Evolutionary conservation across 371 early-diverging fungal genomes (phyloP).

Genomic region (Dinochytrium kinnereticum): DNA sequence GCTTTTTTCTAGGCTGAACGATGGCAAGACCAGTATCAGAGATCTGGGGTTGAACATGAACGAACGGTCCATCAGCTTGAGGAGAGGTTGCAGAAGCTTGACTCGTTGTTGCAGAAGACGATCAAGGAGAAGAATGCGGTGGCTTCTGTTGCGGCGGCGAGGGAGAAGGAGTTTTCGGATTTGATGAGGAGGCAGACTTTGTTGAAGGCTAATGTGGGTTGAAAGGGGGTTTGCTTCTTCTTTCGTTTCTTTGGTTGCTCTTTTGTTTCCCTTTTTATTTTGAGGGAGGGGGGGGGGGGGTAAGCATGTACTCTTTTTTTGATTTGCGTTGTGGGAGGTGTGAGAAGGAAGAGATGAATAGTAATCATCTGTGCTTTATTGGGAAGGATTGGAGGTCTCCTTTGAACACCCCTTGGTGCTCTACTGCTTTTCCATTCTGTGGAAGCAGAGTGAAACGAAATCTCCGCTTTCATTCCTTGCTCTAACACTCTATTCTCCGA

Average conservation of each 20-base stretch:
- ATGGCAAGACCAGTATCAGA: constrained; percentile 41
- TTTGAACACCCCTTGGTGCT: too few relatives aligned
- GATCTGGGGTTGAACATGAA: constrained; percentile 19
- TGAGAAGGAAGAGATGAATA: too few relatives aligned
- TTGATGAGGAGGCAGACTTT: constrained; percentile 18
- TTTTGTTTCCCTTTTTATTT: neutral
- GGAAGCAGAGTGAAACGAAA: too few relatives aligned
- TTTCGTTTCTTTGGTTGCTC: neutral
- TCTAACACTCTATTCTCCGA: too few relatives aligned
- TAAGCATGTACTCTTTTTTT: too few relatives aligned
- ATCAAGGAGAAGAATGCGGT: constrained; percentile 37
- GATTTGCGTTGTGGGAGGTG: too few relatives aligned
- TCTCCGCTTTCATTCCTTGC: too few relatives aligned
- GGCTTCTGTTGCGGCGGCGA: constrained; percentile 8
- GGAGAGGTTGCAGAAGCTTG: constrained; percentile 23
- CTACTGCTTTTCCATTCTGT: constrained; percentile 1
- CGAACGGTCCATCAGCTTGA: constrained; percentile 22
- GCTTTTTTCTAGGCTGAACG: constrained; percentile 42
- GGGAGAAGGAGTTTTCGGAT: constrained; percentile 41
- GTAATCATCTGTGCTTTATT: neutral
- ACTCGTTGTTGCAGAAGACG: constrained; percentile 24
- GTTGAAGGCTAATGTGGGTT: constrained; percentile 33
- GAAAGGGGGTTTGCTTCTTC: neutral
- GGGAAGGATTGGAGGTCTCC: too few relatives aligned
- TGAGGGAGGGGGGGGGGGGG: too few relatives aligned